Percentiles rank a stretch among this genome's conserved stretches.
Conservation (phyloP, 1,284 basidiomycete genomes). For the Taiwanofungus camphoratus region DNA sequence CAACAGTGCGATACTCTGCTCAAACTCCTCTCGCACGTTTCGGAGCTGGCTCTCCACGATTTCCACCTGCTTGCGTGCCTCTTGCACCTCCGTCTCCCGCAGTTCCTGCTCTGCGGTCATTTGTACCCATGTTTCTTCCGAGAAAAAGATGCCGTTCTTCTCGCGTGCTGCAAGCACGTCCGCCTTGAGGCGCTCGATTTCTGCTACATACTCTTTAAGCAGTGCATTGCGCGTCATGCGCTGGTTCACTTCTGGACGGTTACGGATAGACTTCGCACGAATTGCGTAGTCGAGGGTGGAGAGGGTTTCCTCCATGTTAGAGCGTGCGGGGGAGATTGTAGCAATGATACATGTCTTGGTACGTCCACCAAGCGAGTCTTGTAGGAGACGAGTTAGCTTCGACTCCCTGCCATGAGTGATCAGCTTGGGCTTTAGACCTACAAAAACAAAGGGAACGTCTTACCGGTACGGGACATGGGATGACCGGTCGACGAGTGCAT, state of each 20-base stretch:
- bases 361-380: slow-evolving; percentile 97
- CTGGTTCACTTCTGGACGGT: slow-evolving; percentile 94
- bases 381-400: slow-evolving; percentile 93
- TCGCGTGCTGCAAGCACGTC: slow-evolving; percentile 88
- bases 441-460: slow-evolving; percentile 14
- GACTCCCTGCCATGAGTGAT: slow-evolving; percentile 55
- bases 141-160: slow-evolving; percentile 93
- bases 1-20: slow-evolving; percentile 77
- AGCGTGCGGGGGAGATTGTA: slow-evolving; percentile 87
- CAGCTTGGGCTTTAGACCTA: slow-evolving; percentile 9
- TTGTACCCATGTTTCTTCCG: slow-evolving; percentile 84
- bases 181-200: slow-evolving; percentile 91
- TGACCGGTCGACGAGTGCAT: slow-evolving; percentile 90
- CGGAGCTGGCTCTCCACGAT: slow-evolving; percentile 80
- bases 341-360: slow-evolving; percentile 99
- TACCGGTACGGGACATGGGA: slow-evolving; percentile 93
- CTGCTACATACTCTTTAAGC: slow-evolving; percentile 92
- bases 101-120: slow-evolving; percentile 75
- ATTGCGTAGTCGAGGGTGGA: slow-evolving; percentile 98
- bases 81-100: slow-evolving; percentile 69
- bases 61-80: slow-evolving; percentile 77
- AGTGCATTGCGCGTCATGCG: slow-evolving; percentile 91
- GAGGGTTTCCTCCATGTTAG: slow-evolving; percentile 95
- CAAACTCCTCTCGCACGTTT: slow-evolving; percentile 83
- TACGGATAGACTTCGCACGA: slow-evolving; percentile 93